Evolutionary conservation across 345 rosid species (phyloP), one percentile per base, ranked within the genome.

Genomic region (Lepidium sativum): DNA sequence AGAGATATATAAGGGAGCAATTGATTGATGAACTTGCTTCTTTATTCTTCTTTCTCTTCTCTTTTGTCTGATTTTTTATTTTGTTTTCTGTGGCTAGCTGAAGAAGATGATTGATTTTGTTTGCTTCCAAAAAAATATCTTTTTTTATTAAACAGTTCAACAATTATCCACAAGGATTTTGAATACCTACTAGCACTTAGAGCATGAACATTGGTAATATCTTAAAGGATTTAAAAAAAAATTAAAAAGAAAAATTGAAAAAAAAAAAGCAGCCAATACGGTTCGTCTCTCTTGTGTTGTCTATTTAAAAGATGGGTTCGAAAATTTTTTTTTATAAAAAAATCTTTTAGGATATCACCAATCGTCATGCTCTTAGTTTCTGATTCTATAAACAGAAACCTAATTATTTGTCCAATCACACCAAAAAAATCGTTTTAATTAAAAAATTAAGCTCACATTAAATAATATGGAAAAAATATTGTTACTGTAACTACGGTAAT

Each of bases 41-140:
- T 68, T 17, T 43, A 6, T 31, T 69, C 43, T 60, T 53, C 41
- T 61, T 0, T 52, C 23, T 31, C 45, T 60, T 0, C 39, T 52
- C 48, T 61, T 35, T 13, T 23, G 38, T 21, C 65, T 62, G 55
- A 62, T 23, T 42, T 65, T 6, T 55, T 14, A 1, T 18, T 38
- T 29, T 32, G 49, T 52, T 43, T 71, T 63, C 29, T 71, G 70
- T 71, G 75, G 75, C 66, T 70, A 61, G 17, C 6, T 48, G 63
- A 44, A 53, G 63, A 52, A 21, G 18, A 52, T 6, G 48, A 44
- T 64, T 52, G 40, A 2, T 68, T 58, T 48, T 57, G 72, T 49
- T 39, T n/a, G 34, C 8, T 0, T 48, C 50, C 6, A 55, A 39
- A 38, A 34, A 53, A 4, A 6, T 38, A 54, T 33, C 16, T 41